Base-by-base conservation (phyloP, 2,329 filamentous ascomycete genomes). In the Xylogone sp. region DNA sequence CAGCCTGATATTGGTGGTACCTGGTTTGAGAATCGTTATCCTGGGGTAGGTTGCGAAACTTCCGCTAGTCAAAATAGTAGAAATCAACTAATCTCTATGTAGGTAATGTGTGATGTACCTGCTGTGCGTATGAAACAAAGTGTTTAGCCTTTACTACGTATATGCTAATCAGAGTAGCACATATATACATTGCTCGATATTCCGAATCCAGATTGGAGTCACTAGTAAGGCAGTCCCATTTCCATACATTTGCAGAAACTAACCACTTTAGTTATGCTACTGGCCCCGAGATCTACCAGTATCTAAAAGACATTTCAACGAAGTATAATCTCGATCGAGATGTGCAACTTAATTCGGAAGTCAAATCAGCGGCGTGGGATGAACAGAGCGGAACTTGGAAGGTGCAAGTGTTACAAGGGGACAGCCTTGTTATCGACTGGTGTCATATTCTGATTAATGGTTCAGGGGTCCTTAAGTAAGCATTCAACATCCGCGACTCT, bases 111-210 rank as follows among this genome's bases (percentile, higher is more conserved):
- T 13, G 27, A 31, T 31, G 27, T 31, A 31, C 27, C 27, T 31
- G 27, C 27, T 31, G 27, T 31, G 7, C 7, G 27, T 31, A 31
- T 7, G 27, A 31, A 13, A 31, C 27, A 7, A 31, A 31, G 27
- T 31, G 27, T 13, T 7, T 7, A 31, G n/a, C n/a, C n/a, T n/a
- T 13, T 8, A 8, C 27, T 31, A 31, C 27, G 13, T 31, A 31
- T 8, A 62, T 49, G 48, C 68, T 31, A 13, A 76, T 82, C 12
- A 76, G 72, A 70, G 76, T 72, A 29, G 66, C 73, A 34, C 66
- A 27, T 82, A 1, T 83, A 83, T 65, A 77, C 72, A 44, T 81
- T 74, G 5, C 82, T 79, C 0, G 83, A 82, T 56, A 79, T 77
- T 42, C 77, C 80, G 50, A 82, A 81, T 46, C 67, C 76, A 1